Evolutionary conservation across 441 rosid species (phyloP), one percentile per base, ranked within the genome.

Genomic region (Omphalea diandra): DNA sequence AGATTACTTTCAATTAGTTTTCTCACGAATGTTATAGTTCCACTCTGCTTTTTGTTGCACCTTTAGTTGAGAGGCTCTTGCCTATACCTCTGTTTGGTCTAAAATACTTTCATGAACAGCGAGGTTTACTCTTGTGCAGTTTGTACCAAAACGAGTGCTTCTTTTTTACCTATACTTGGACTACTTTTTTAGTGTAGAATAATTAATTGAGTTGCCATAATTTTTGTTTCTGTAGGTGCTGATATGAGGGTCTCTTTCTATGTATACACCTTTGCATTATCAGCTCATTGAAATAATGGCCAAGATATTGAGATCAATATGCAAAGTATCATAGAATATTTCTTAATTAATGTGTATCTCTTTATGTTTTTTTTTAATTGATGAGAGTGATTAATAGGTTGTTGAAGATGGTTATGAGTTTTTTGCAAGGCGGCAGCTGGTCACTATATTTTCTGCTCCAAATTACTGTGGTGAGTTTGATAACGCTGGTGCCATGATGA

Each of bases 361-460:
- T 58, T 7, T 12, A 11, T 38, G 3, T 32, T 44, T 41, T 36
- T 10, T 58, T n/a, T n/a, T n/a, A n/a, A 33, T 52, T 38, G 3
- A 73, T 66, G 76, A 72, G 60, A 36, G 38, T 77, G 77, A 63
- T 44, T 38, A 32, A 40, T 69, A 88, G 91, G 94, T 89, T 72
- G 91, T 87, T n/a, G 94, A 87, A 76, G 94, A 89, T 80, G 92
- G 92, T 22, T 89, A 89, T 18, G 94, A 89, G 77, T 89, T 89
- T 77, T 88, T 86, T 75, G 94, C 91, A 47, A 78, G 80, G 76
- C 72, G 88, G 75, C 88, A 82, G 75, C 76, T 88, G 68, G 94
- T 86, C 67, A 88, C 91, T 36, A 79, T 86, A 77, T 88, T 87
- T 79, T 87, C 92, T 60, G 90, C 90, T 26, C 90, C 88, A 54